Percentiles rank a stretch among this genome's conserved stretches.
Conservation (phyloP, 331 rosid species). For the Spiraea crenata region DNA sequence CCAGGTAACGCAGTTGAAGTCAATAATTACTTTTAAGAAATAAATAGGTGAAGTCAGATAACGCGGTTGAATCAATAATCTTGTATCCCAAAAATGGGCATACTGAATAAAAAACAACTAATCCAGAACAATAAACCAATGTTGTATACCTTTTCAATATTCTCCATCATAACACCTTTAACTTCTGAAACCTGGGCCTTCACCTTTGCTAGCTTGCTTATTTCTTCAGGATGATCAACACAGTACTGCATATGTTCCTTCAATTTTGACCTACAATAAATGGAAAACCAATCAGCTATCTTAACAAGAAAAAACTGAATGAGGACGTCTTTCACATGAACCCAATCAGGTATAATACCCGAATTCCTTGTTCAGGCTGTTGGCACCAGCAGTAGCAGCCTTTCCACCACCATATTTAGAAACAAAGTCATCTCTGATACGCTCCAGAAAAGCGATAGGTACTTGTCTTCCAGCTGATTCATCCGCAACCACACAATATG, state of each 20-base stretch:
- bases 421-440: slow-evolving; percentile 82
- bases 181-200: slow-evolving; percentile 98
- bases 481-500: slow-evolving; percentile 85
- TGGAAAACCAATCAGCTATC: slow-evolving; percentile 19
- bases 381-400: slow-evolving; percentile 85
- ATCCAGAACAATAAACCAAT: slow-evolving; percentile 12
- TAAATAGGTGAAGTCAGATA: not conserved
- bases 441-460: slow-evolving; percentile 90
- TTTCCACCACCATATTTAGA: slow-evolving; percentile 80
- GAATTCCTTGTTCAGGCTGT: slow-evolving; percentile 86
- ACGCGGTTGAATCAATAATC: not conserved
- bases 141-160: slow-evolving; percentile 78
- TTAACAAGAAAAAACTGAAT: slow-evolving; percentile 4
- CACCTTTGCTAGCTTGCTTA: slow-evolving; percentile 96
- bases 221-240: slow-evolving; percentile 94
- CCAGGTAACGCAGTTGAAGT: too few species aligned
- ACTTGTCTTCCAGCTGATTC: slow-evolving; percentile 86
- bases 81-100: not conserved
- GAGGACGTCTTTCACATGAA: slow-evolving; percentile 5
- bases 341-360: slow-evolving; percentile 52
- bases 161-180: slow-evolving; percentile 99
- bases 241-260: slow-evolving; percentile 97
- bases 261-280: slow-evolving; percentile 64
- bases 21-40: not conserved
- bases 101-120: not conserved